Evolutionary conservation across 345 rosid genomes (phyloP).

Genomic region (Lumnitzera littorea): DNA sequence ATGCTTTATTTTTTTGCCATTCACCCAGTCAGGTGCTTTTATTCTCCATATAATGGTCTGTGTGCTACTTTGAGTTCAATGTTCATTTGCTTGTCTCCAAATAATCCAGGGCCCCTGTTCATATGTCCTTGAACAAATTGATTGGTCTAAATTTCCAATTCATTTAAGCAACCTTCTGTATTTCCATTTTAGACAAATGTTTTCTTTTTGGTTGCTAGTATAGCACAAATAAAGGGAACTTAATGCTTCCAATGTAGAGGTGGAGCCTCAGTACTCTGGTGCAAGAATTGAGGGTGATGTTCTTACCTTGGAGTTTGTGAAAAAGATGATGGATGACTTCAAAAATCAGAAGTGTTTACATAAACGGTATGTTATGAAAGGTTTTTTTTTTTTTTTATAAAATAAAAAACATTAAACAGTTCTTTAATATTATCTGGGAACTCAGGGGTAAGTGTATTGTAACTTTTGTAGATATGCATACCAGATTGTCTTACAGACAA

Average conservation of each 20-base stretch:
- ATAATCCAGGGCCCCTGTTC: no score
- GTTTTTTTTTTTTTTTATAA: conserved; percentile 6
- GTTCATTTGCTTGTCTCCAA: no score
- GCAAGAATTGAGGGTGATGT: conserved; percentile 89
- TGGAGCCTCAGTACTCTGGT: conserved; percentile 93
- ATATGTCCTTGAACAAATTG: no score
- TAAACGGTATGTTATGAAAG: conserved; percentile 44
- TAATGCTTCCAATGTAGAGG: conserved; percentile 43
- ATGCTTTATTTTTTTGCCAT: conserved; percentile 9
- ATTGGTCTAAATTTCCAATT: no score
- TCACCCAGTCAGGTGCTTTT: conserved; percentile 7
- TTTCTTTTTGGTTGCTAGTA: background rate
- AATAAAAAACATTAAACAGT: background rate
- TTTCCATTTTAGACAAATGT: background rate
- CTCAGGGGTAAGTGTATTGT: background rate
- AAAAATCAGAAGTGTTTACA: conserved; percentile 82
- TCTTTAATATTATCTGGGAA: background rate
- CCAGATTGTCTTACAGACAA: conserved; percentile 80
- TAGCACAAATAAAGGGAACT: background rate
- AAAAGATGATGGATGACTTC: conserved; percentile 92
- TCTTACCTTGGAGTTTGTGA: conserved; percentile 84
- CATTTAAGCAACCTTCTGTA: background rate
- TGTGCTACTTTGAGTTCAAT: no score
- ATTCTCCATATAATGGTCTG: background rate
- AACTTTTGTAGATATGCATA: conserved; percentile 65